Evolutionary conservation across 139 green algal species (phyloP), one percentile per base, ranked within the genome.

Genomic region (Gonium pectorale): DNA sequence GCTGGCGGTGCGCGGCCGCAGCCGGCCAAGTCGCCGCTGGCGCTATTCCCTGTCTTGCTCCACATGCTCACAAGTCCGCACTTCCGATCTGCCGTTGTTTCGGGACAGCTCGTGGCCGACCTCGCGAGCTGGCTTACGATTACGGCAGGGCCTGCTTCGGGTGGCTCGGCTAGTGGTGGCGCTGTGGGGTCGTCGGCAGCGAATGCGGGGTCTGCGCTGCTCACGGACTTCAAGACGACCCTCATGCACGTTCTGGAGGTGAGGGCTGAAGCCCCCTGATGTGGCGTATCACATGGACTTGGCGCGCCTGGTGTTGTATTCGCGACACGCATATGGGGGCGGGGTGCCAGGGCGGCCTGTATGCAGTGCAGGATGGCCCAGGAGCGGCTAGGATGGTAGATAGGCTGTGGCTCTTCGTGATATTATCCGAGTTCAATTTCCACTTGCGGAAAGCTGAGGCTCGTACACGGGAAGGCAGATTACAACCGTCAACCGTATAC

Each of bases 171-270:
- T 22, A 37, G 72, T 4, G 72, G 72, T 8, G 52, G 49, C 22
- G 72, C 51, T 6, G 72, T 69, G 78, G 52, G 5, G 70, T 46
- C 29, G 62, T 66, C 29, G 9, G 27, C 44, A 0, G 44, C 11
- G 0, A 44, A 62, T 46, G n/a, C 37, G 33, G 62, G 63, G 24
- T 59, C 75, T 22, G 27, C 59, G 24, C 21, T 82, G n/a, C 9
- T 89, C 33, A 52, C 67, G 0, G 91, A 97, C 68, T 94, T 96
- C 71, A 93, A 91, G 56, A 73, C 66, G 26, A 91, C 88, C 22
- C 63, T 98, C n/a, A 86, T 96, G 84, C 83, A 91, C 31, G 86
- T 95, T 52, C 68, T 98, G 22, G 96, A 98, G 83, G 92, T 82
- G 26, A 7, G 75, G 15, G 6, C 13, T 13, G 33, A 2, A 33